phyloP scores from a whole-genome alignment of 306 rosid species.

The Dryas octopetala region DNA sequence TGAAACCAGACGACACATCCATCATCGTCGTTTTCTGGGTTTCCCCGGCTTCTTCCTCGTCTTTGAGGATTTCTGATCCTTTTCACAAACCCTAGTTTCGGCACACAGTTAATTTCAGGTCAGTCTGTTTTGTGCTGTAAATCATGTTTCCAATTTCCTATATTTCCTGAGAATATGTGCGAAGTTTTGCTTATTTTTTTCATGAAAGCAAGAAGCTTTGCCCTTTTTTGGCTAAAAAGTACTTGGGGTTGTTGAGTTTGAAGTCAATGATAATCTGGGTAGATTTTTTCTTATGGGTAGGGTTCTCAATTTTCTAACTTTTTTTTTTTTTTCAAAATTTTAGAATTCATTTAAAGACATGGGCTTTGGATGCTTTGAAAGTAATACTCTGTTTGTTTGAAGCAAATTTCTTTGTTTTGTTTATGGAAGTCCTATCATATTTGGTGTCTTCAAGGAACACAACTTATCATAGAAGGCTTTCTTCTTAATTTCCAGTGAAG shows the following conservation, averaged over 20 bases:
- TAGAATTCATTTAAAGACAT: background rate
- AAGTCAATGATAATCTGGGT: background rate
- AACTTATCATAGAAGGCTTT: background rate
- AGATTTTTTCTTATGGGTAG: background rate
- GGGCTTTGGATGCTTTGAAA: background rate
- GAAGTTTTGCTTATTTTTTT: background rate
- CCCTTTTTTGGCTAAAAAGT: background rate
- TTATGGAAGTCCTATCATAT: background rate
- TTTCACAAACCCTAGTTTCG: conserved; percentile 11
- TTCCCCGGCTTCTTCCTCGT: background rate
- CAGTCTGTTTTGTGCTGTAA: background rate
- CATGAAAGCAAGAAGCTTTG: background rate
- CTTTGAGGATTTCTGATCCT: conserved; percentile 1
- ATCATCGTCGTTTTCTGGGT: conserved; percentile 30
- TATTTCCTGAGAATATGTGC: background rate
- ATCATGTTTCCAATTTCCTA: background rate
- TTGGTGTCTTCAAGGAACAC: background rate
- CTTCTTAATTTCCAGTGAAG: background rate
- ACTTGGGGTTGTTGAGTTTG: background rate
- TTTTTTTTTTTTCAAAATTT: background rate
- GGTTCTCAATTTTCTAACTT: background rate
- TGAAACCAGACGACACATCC: conserved; percentile 29
- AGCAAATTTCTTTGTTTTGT: background rate
- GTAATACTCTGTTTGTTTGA: background rate
- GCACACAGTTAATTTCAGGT: conserved; percentile 20